Percentiles rank a stretch among this genome's conserved stretches.
Evolutionary conservation across 257 asterid genomes (phyloP).

Genomic region (Euphrasia confusa): DNA sequence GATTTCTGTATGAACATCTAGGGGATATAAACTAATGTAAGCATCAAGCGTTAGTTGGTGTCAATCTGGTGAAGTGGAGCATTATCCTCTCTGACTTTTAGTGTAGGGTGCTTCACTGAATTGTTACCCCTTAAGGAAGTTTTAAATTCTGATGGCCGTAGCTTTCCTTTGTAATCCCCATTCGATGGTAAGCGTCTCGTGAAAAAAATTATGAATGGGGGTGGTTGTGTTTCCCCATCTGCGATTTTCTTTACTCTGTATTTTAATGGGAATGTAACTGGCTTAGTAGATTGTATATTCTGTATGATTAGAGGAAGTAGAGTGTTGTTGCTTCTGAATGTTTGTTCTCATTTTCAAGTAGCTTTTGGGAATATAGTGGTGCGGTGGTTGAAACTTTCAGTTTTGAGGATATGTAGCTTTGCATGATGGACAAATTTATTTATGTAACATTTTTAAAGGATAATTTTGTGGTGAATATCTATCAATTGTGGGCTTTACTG

Average conservation of each 20-base stretch:
- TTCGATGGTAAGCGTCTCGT: not conserved
- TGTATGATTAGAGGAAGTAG: not conserved
- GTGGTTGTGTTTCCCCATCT: slow-evolving; percentile 4
- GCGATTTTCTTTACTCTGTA: slow-evolving; percentile 8
- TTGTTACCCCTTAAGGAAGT: not conserved
- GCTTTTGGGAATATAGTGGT: slow-evolving; percentile 13
- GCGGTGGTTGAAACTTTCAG: slow-evolving; percentile 1
- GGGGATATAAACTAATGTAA: not conserved
- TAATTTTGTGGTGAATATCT: not conserved
- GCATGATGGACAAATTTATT: not conserved
- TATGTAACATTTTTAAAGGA: not conserved
- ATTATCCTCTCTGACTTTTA: not conserved
- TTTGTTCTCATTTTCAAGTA: slow-evolving; percentile 1
- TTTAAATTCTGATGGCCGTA: slow-evolving; percentile 1
- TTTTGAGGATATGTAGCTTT: slow-evolving; percentile 13
- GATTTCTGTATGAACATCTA: not conserved
- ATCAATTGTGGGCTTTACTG: not conserved
- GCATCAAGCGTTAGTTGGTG: not conserved
- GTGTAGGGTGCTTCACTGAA: slow-evolving; percentile 1
- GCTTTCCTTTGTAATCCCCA: not conserved
- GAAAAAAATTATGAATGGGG: not conserved
- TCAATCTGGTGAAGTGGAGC: not conserved
- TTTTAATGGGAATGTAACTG: not conserved
- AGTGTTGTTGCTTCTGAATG: not conserved
- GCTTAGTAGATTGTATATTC: not conserved